These are phyloP conservation scores for Cladophialophora immunda DNA, from an alignment of 2,329 filamentous ascomycete species.

Conservation along the genomic window DNA sequence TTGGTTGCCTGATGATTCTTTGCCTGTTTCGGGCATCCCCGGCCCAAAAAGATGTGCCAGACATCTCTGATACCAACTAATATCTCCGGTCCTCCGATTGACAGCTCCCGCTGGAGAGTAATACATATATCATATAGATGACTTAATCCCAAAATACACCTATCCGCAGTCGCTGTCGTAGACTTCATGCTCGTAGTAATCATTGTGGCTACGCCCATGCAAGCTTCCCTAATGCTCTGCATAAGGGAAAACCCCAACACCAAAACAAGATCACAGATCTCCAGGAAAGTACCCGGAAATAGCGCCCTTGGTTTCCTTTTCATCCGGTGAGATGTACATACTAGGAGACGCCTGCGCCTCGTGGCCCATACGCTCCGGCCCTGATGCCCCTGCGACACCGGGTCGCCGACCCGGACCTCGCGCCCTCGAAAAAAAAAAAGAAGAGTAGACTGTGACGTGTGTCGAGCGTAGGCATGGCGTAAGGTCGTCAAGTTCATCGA, in stretches of 20 bases:
- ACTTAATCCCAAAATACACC: conserved; percentile 15
- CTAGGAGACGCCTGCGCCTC: conserved; percentile 23
- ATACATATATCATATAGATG: conserved; percentile 20
- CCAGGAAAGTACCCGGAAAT: conserved; percentile 25
- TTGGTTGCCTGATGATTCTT: conserved; percentile 25
- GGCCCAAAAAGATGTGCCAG: conserved; percentile 11
- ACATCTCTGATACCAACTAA: conserved; percentile 13
- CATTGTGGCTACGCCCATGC: conserved; percentile 19
- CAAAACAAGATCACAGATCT: conserved; percentile 9
- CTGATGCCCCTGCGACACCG: background rate
- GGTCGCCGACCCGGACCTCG: background rate
- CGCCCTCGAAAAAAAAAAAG: conserved; percentile 6
- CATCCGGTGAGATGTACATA: conserved; percentile 20
- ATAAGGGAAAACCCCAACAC: conserved; percentile 12
- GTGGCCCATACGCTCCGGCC: conserved; percentile 13
- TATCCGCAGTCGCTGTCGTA: conserved; percentile 6
- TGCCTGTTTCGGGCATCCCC: conserved; percentile 21
- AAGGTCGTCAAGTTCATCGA: background rate
- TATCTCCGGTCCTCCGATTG: conserved; percentile 1
- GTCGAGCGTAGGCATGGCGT: conserved; percentile 1
- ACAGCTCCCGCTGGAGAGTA: conserved; percentile 14
- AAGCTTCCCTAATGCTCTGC: conserved; percentile 17
- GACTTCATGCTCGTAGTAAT: conserved; percentile 19
- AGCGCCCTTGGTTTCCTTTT: conserved; percentile 6
- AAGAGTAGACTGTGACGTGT: conserved; percentile 9